Conservation (phyloP, 75 land plant genomes). For the Larix kaempferi region DNA sequence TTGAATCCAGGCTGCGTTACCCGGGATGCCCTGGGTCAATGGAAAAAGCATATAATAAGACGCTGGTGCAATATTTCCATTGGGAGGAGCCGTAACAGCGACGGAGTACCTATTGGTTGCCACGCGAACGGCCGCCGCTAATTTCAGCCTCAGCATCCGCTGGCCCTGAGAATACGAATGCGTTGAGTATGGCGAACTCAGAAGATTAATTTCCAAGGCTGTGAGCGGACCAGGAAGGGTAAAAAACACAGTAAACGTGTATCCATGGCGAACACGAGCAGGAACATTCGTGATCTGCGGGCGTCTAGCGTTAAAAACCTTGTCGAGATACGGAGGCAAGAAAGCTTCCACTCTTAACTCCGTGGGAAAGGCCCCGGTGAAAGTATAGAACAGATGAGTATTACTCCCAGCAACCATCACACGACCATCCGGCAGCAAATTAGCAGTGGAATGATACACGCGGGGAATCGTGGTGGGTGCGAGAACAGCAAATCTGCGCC, state of each 20-base stretch:
- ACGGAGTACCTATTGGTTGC: conserved; percentile 11
- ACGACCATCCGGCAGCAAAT: conserved; percentile 49
- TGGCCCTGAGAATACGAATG: conserved; percentile 59
- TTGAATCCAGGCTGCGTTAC: conserved; percentile 26
- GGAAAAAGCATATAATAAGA: conserved; percentile 33
- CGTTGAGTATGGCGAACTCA: conserved; percentile 52
- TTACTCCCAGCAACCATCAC: conserved; percentile 64
- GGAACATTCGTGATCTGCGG: conserved; percentile 14
- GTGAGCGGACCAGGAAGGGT: neutral
- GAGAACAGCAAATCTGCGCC: conserved; percentile 24
- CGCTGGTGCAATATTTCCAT: conserved; percentile 24
- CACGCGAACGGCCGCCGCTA: neutral
- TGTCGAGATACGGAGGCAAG: conserved; percentile 30
- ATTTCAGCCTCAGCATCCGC: conserved; percentile 41
- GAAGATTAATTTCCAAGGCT: neutral
- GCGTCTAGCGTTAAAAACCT: neutral
- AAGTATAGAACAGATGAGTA: conserved; percentile 41
- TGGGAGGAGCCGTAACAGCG: conserved; percentile 25
- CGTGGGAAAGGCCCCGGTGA: conserved; percentile 49
- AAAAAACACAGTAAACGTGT: conserved; percentile 19
- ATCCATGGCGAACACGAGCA: conserved; percentile 17
- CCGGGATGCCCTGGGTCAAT: conserved; percentile 20
- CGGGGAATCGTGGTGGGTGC: conserved; percentile 32
- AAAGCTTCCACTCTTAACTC: conserved; percentile 50
- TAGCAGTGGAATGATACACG: conserved; percentile 63